phyloP scores from a whole-genome alignment of 75 land plant species.

The Picea sitchensis region DNA sequence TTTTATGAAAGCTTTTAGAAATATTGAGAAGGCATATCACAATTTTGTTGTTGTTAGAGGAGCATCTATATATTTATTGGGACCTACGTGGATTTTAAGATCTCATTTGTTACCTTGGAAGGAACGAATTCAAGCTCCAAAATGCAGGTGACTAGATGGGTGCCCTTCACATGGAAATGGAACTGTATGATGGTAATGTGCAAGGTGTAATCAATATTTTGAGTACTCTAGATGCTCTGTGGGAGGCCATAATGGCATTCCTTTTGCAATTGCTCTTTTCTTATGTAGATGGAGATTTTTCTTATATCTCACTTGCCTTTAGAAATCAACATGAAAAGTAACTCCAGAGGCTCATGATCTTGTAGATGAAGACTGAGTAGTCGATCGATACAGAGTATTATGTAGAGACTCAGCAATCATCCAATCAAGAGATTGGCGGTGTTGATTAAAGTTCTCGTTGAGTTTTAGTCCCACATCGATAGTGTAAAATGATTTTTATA shows the following conservation, averaged over 20 bases:
- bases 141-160: constrained; percentile 99
- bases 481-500: no score
- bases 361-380: no score
- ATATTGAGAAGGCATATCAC: constrained; percentile 38
- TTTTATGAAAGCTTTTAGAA: constrained; percentile 67
- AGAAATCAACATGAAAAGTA: constrained; percentile 39
- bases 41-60: constrained; percentile 72
- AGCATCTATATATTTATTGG: constrained; percentile 18
- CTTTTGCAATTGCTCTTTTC: constrained; percentile 74
- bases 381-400: no score
- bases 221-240: constrained; percentile 52
- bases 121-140: constrained; percentile 81
- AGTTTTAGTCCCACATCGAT: no score
- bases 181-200: constrained; percentile 24
- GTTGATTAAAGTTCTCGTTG: no score
- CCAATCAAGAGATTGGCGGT: no score
- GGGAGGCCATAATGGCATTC: constrained; percentile 74
- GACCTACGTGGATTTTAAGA: constrained; percentile 1
- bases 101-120: constrained; percentile 95
- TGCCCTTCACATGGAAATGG: constrained; percentile 91
- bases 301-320: constrained; percentile 82
- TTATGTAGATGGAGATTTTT: constrained; percentile 94
- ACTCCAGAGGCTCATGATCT: no score
- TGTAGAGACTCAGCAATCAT: no score
- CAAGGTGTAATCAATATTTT: constrained; percentile 91